Evolutionary conservation across 2,329 filamentous ascomycete genomes (phyloP).

Genomic region (Colletotrichum chrysophilum): DNA sequence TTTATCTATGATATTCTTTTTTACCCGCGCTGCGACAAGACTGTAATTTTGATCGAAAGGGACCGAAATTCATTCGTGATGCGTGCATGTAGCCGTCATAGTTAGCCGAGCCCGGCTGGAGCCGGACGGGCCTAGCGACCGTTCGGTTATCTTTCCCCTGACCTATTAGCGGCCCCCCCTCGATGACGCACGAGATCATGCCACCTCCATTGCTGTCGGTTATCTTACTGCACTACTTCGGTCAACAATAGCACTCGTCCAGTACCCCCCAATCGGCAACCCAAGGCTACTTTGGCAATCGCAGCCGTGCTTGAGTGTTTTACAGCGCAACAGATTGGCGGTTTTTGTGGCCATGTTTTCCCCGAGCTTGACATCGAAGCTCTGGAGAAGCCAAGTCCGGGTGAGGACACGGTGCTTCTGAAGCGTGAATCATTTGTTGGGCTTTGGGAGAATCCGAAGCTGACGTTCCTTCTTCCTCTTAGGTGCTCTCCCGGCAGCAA

Average conservation of each 20-base stretch:
- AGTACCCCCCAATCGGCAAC: background rate
- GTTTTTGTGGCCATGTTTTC: background rate
- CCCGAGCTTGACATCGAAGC: background rate
- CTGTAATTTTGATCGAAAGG: background rate
- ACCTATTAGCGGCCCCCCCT: background rate
- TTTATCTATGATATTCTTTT: too few species aligned
- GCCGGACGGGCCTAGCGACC: background rate
- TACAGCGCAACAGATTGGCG: background rate
- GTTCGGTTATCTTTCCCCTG: background rate
- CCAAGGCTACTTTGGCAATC: background rate
- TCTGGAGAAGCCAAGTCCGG: background rate
- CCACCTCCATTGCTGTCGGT: background rate
- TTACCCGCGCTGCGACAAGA: background rate
- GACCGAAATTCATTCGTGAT: background rate
- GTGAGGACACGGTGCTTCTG: background rate
- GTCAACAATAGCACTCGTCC: background rate
- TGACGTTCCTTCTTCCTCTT: background rate
- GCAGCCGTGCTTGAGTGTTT: background rate
- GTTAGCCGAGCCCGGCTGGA: background rate
- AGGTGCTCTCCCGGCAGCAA: background rate
- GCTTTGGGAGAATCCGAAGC: background rate
- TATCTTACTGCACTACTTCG: background rate
- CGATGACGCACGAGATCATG: background rate
- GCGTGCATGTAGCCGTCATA: background rate
- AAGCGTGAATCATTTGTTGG: background rate